Conservation (phyloP, 2,329 filamentous ascomycete genomes). For the Fonsecaea pedrosoi region DNA sequence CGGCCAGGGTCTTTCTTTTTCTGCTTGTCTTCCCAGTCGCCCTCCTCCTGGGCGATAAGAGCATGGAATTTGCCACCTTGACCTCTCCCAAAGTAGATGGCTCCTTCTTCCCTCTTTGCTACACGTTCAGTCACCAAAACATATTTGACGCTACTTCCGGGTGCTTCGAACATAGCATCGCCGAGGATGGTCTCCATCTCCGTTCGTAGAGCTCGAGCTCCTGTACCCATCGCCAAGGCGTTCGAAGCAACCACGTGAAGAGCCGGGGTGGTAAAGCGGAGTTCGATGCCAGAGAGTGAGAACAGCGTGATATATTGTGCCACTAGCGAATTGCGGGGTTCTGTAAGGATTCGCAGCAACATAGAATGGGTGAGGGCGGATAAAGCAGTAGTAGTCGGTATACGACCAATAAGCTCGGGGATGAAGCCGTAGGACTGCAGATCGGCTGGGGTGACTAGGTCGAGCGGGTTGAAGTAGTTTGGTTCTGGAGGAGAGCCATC, state of each 20-base stretch:
- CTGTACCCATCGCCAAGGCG: constrained; percentile 72
- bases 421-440: constrained; percentile 89
- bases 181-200: constrained; percentile 80
- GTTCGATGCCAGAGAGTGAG: constrained; percentile 74
- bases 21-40: constrained; percentile 55
- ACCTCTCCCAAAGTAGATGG: constrained; percentile 59
- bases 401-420: constrained; percentile 91
- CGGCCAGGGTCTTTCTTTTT: constrained; percentile 40
- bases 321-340: constrained; percentile 86
- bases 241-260: constrained; percentile 81
- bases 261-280: constrained; percentile 82
- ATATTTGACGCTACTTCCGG: constrained; percentile 69
- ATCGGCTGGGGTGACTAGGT: constrained; percentile 76
- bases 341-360: constrained; percentile 86
- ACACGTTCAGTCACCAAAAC: constrained; percentile 75
- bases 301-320: constrained; percentile 91
- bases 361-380: constrained; percentile 72
- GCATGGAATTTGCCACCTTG: constrained; percentile 59
- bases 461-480: constrained; percentile 65
- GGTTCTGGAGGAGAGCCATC: constrained; percentile 45
- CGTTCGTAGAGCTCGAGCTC: constrained; percentile 78
- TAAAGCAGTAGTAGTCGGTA: constrained; percentile 87
- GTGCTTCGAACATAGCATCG: constrained; percentile 82
- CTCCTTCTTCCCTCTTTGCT: constrained; percentile 65
- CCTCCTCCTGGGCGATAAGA: constrained; percentile 59